Percentiles rank a stretch among this genome's conserved stretches.
Evolutionary conservation across 2,329 filamentous ascomycete species (phyloP).

Genomic region (Scolecobasidium constrictum): DNA sequence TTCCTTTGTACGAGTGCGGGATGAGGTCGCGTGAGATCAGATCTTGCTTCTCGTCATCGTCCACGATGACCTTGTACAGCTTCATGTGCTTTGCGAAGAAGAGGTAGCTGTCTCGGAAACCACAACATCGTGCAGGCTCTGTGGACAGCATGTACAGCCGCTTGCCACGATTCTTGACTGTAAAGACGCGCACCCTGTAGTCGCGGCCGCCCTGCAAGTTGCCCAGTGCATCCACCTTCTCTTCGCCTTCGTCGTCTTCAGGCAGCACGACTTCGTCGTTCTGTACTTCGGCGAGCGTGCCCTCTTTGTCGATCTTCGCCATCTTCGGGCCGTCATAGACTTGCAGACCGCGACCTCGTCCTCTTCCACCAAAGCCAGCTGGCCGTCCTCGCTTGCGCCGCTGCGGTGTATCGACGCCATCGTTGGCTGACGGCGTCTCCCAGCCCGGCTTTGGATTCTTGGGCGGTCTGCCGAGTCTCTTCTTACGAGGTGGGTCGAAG

Average conservation of each 20-base stretch:
- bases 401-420: slow-evolving; percentile 38
- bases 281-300: slow-evolving; percentile 79
- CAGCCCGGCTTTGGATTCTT: slow-evolving; percentile 77
- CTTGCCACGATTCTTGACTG: slow-evolving; percentile 70
- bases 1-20: slow-evolving; percentile 95
- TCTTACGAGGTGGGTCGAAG: slow-evolving; percentile 52
- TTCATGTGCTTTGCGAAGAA: slow-evolving; percentile 98
- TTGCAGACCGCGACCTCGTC: slow-evolving; percentile 59
- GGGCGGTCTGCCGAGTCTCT: slow-evolving; percentile 70
- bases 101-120: slow-evolving; percentile 94
- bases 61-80: slow-evolving; percentile 95
- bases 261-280: slow-evolving; percentile 87
- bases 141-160: slow-evolving; percentile 97
- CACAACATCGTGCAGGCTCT: slow-evolving; percentile 90
- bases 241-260: slow-evolving; percentile 78
- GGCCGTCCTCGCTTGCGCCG: slow-evolving; percentile 40
- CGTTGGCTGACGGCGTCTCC: slow-evolving; percentile 38
- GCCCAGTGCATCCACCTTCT: slow-evolving; percentile 85
- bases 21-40: slow-evolving; percentile 93
- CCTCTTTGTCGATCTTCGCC: slow-evolving; percentile 68
- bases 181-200: slow-evolving; percentile 93
- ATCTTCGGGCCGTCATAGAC: slow-evolving; percentile 40
- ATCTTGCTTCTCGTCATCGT: slow-evolving; percentile 93
- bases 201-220: slow-evolving; percentile 74
- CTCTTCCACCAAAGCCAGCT: slow-evolving; percentile 49